Conservation (phyloP, 129 eudicot species). For the Flaveria linearis region DNA sequence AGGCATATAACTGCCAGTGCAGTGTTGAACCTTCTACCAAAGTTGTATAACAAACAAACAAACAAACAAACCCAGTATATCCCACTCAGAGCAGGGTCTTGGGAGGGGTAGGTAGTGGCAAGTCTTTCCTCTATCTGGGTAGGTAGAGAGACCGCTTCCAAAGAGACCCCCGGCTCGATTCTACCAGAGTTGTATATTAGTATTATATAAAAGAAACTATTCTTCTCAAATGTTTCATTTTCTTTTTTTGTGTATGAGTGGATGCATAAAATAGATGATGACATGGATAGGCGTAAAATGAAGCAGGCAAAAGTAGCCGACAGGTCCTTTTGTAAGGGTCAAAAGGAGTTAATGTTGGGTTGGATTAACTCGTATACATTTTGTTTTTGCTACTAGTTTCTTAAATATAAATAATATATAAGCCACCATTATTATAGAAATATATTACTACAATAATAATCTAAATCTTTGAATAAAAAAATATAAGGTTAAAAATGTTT, state of each 20-base stretch:
- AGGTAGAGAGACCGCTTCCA: too few relatives aligned
- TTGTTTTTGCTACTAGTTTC: background rate
- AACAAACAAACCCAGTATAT: too few relatives aligned
- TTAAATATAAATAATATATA: background rate
- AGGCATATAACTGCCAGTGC: background rate
- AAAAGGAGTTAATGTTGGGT: background rate
- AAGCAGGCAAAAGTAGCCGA: background rate
- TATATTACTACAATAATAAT: background rate
- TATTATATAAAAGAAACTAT: background rate
- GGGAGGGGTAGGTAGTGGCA: too few relatives aligned
- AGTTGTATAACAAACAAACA: too few relatives aligned
- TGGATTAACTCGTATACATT: background rate
- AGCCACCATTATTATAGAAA: background rate
- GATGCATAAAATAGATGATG: background rate
- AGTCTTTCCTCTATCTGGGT: too few relatives aligned
- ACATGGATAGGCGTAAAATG: background rate
- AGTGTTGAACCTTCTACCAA: background rate
- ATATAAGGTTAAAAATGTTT: background rate
- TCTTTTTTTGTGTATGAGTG: background rate
- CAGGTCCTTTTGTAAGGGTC: background rate
- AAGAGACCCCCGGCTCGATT: too few relatives aligned
- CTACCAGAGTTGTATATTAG: background rate
- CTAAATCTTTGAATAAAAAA: background rate
- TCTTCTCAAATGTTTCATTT: background rate
- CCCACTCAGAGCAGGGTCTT: too few relatives aligned